A percentile compares a stretch with the other conserved stretches of the same genome.
Conservation (phyloP, 2,329 filamentous ascomycete genomes). For the Ophiostoma quercus region DNA sequence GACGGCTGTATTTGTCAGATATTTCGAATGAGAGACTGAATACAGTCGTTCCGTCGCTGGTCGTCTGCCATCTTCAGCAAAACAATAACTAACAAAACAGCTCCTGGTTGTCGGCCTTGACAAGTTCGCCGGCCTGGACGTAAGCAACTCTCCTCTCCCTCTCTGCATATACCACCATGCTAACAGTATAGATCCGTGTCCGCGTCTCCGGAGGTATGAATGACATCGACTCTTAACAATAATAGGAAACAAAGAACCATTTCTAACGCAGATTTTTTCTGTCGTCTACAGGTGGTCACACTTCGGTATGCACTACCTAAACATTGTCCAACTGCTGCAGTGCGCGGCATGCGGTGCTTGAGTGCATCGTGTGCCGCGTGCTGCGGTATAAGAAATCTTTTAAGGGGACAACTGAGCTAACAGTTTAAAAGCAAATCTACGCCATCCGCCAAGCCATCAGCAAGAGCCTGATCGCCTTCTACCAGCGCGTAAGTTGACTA, state of each 20-base stretch:
- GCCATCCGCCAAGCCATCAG: constrained; percentile 98
- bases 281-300: constrained; percentile 38
- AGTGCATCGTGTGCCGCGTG: background rate
- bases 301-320: constrained; percentile 26
- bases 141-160: constrained; percentile 19
- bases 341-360: background rate
- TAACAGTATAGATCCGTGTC: constrained; percentile 65
- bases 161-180: background rate
- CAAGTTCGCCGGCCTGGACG: constrained; percentile 67
- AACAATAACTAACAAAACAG: constrained; percentile 17
- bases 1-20: background rate
- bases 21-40: background rate
- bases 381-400: constrained; percentile 14
- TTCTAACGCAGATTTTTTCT: constrained; percentile 20
- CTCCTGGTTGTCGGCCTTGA: constrained; percentile 93
- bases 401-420: constrained; percentile 21
- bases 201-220: constrained; percentile 84
- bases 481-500: constrained; percentile 47
- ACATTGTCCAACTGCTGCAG: constrained; percentile 17
- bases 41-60: background rate
- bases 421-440: constrained; percentile 41
- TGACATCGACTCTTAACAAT: background rate
- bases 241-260: background rate
- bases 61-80: background rate
- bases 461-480: constrained; percentile 64